These are phyloP conservation scores for Neoboletus magnificus DNA, from an alignment of 768 basidiomycete genomes.

Conservation along the genomic window DNA sequence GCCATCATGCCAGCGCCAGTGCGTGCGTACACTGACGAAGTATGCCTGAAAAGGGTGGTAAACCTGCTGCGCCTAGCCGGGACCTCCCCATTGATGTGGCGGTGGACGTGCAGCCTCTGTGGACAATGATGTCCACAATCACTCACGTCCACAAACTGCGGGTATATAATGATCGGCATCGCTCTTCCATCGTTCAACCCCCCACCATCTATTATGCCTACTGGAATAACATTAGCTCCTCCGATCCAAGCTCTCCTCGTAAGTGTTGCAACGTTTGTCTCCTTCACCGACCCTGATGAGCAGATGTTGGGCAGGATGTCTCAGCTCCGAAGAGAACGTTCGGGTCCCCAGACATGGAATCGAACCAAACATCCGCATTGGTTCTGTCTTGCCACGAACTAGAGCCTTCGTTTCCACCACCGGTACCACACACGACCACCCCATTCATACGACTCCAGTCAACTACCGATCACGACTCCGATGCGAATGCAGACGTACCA, in stretches of 20 bases:
- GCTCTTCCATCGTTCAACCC: not conserved
- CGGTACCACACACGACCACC: not conserved
- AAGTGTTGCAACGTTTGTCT: not conserved
- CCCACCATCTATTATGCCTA: slow-evolving; percentile 8
- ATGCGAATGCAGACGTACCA: not conserved
- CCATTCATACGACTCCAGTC: not conserved
- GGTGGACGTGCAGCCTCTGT: slow-evolving; percentile 1
- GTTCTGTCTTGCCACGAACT: not conserved
- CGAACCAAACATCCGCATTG: not conserved
- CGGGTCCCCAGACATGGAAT: not conserved
- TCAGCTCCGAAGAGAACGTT: not conserved
- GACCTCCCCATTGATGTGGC: not conserved
- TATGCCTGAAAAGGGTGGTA: slow-evolving; percentile 8
- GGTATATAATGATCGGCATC: slow-evolving; percentile 10
- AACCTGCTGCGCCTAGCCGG: not conserved
- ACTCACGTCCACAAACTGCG: slow-evolving; percentile 3
- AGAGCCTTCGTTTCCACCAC: not conserved
- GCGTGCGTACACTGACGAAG: not conserved
- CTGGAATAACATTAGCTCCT: not conserved
- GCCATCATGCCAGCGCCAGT: not conserved
- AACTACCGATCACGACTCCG: not conserved
- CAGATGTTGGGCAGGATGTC: slow-evolving; percentile 3
- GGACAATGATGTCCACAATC: slow-evolving; percentile 14
- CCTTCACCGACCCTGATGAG: not conserved
- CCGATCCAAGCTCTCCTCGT: slow-evolving; percentile 7